Conservation (phyloP, 2,329 filamentous ascomycete genomes). For the Chrysoporthe deuterocubensis region DNA sequence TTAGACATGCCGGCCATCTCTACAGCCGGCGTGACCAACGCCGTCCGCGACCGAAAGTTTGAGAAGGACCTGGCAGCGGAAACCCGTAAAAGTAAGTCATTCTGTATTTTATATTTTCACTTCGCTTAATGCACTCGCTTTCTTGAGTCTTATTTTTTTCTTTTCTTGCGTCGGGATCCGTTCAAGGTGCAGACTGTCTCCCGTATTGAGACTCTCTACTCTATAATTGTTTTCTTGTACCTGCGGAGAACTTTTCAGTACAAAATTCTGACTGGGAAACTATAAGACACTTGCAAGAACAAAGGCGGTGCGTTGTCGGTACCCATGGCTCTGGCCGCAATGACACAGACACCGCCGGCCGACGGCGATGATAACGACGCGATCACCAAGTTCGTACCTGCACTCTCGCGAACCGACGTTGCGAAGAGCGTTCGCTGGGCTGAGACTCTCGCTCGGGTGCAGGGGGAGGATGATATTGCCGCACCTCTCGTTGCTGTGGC, state of each 20-base stretch:
- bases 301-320: conserved; percentile 44
- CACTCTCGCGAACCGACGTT: no score
- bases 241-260: not conserved
- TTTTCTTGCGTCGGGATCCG: not conserved
- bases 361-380: not conserved
- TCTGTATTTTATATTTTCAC: not conserved
- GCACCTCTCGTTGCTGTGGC: conserved; percentile 3
- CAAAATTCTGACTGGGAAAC: not conserved
- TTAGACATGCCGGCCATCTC: conserved; percentile 28
- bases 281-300: conserved; percentile 47
- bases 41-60: conserved; percentile 37
- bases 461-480: conserved; percentile 30
- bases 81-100: conserved; percentile 40
- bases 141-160: not conserved
- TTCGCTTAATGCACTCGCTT: no score
- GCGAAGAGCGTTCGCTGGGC: conserved; percentile 41
- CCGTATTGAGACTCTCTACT: not conserved
- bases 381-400: not conserved
- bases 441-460: conserved; percentile 37
- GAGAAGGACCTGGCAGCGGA: conserved; percentile 48
- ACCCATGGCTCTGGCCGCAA: conserved; percentile 34
- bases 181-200: no score
- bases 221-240: not conserved
- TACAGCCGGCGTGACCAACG: conserved; percentile 29
- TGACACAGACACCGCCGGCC: not conserved